Base-by-base conservation (phyloP, 1,139 yeast species). In the Pichia sp. region DNA sequence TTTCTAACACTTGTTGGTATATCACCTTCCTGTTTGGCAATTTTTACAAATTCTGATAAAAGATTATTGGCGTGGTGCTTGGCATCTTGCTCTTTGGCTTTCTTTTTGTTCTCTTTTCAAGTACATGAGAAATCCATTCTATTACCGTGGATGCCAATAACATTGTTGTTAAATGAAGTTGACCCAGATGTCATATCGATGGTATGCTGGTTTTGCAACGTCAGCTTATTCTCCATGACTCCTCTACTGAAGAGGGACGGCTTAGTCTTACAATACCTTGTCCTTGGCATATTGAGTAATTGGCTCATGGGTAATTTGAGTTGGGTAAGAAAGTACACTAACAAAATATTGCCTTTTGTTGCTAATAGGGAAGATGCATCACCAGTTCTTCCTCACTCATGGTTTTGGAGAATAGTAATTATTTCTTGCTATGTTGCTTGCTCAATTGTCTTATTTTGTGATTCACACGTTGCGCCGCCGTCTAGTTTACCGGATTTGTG, bases 111-210 rank as follows among this genome's bases (percentile, higher is more conserved):
- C 55, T 82, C 95, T 19, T 93, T 86, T 64, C 97, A 91, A 56
- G 98, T 91, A 4, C 98, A 93, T 56, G 98, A 91, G 57, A 85
- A 91, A 62, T 77, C 87, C 0, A 88, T 93, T 5, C 63, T 93
- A 40, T 70, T 93, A 3, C 97, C 98, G 0, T 66, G 93, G 43
- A 58, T 91, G 50, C 98, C 98, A 4, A 74, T 86, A 4, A 75
- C 93, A 0, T 63, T 91, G 36, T 59, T 86, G 15, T 69, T 76
- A 40, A 69, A 83, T 17, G 66, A 73, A 28, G 72, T 76, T 30
- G 76, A 77, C 42, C 66, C 76, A 29, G 66, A 73, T 39, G 72
- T 74, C 13, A 69, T 79, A 15, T 76, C 93, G 3, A 73, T 86
- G 60, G 75, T 84, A 4, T 77, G 80, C 42, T 88, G 97, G 96